Base-by-base conservation (phyloP, 768 basidiomycete species). In the Nidularia sp. region DNA sequence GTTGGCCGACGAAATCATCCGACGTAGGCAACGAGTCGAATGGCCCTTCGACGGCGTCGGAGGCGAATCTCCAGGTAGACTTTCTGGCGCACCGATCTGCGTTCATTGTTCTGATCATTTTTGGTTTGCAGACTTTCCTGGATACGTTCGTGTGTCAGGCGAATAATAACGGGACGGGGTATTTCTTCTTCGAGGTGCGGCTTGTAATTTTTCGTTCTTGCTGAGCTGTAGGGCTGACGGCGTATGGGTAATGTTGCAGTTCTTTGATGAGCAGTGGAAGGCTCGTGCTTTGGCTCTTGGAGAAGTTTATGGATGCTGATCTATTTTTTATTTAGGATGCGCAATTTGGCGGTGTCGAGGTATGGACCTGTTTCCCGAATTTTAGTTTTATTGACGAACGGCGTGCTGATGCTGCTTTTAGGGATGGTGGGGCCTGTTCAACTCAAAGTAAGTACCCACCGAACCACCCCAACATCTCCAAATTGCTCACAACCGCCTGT, bases 81-180 rank as follows among this genome's bases (percentile, higher is more conserved):
- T 6, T 36, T 42, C 31, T 57, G n/a, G 34, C 2, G 13, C 22
- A 3, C 18, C 18, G 18, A 18, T 18, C 18, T 18, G 18, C 18
- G 18, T 18, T 18, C 18, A 18, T 18, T 18, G 18, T 18, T 18
- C 18, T 18, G 18, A 18, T 18, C 18, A 18, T 18, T 18, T 18
- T 18, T 18, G 18, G 18, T 18, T 18, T 18, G 18, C 50, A 98
- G 80, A 81, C 64, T 13, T 99, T 91, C 78, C 62, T 99, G 53
- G 76, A 98, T 64, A 83, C 79, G 0, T 99, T 92, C 58, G 84
- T 94, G 6, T 99, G 96, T 62, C 78, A 83, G 63, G 89, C 95
- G 0, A 97, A 93, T 65, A 55, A 66, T 13, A 93, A 93, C 55
- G 80, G 80, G 9, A 93, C 90, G 0, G 74, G 81, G 12, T 96